phyloP scores from a whole-genome alignment of 2,329 filamentous ascomycete species.

The Ascomycota sp. region DNA sequence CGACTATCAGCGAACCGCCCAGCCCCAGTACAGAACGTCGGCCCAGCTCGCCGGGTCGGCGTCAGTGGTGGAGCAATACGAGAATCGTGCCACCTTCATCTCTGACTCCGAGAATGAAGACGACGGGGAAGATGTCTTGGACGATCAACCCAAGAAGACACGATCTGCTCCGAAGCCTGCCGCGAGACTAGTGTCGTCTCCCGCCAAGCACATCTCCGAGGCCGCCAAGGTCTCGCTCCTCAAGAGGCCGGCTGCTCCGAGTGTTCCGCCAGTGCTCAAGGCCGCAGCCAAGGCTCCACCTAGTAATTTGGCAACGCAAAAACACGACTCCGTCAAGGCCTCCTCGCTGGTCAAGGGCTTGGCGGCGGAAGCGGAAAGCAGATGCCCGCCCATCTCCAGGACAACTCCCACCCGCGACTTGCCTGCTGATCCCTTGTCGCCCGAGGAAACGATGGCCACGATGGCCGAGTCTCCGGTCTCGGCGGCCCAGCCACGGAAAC shows the following conservation, averaged over 20 bases:
- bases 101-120: constrained; percentile 17
- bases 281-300: constrained; percentile 1
- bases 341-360: neutral
- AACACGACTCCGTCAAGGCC: too few species aligned
- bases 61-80: constrained; percentile 10
- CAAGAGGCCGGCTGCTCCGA: constrained; percentile 4
- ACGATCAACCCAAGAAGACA: constrained; percentile 6
- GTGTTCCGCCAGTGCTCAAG: neutral
- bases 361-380: neutral
- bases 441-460: neutral
- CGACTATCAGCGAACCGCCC: constrained; percentile 25
- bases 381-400: neutral
- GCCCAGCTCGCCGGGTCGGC: constrained; percentile 5
- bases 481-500: constrained; percentile 13
- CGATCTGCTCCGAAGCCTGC: too few species aligned
- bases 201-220: constrained; percentile 2
- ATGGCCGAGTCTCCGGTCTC: neutral
- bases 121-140: constrained; percentile 8
- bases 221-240: constrained; percentile 4
- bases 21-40: constrained; percentile 12
- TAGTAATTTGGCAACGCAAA: neutral
- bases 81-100: constrained; percentile 17
- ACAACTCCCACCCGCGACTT: neutral
- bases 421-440: neutral
- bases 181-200: neutral